A percentile compares a stretch with the other conserved stretches of the same genome.
Conservation (phyloP, 1,284 basidiomycete species). For the Papiliotrema laurentii region DNA sequence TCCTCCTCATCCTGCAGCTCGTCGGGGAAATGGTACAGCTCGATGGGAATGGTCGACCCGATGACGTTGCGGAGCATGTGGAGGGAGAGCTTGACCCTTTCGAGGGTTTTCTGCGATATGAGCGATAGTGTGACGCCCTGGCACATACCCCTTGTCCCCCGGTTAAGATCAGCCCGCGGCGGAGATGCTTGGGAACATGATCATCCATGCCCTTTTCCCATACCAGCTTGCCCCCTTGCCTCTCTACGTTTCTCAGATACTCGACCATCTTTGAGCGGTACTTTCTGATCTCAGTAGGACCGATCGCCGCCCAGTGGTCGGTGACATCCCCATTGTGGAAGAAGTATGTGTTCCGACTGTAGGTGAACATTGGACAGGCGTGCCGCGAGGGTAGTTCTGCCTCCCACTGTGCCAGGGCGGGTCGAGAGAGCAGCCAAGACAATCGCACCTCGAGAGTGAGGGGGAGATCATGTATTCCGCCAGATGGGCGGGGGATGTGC, state of each 20-base stretch:
- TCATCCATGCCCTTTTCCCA: constrained; percentile 38
- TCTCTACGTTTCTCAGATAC: constrained; percentile 40
- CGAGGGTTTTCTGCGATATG: constrained; percentile 37
- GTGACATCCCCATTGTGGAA: constrained; percentile 45
- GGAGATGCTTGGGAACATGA: constrained; percentile 21
- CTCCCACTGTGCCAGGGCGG: constrained; percentile 42
- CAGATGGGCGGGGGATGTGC: constrained; percentile 25
- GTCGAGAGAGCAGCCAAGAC: constrained; percentile 27
- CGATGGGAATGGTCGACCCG: constrained; percentile 46
- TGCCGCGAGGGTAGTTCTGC: constrained; percentile 37
- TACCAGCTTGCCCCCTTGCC: constrained; percentile 38
- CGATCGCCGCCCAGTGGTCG: constrained; percentile 40
- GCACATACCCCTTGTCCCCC: constrained; percentile 46
- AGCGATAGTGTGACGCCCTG: background rate
- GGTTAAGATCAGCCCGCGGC: constrained; percentile 48
- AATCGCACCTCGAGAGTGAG: constrained; percentile 36
- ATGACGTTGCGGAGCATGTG: constrained; percentile 47
- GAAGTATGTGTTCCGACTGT: constrained; percentile 38
- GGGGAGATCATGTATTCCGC: constrained; percentile 31
- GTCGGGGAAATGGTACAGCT: constrained; percentile 50
- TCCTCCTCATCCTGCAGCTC: constrained; percentile 41
- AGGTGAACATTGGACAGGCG: constrained; percentile 42
- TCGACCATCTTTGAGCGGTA: constrained; percentile 44
- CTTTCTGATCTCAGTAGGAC: constrained; percentile 32
- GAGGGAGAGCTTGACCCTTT: constrained; percentile 41